A percentile compares a stretch with the other conserved stretches of the same genome.
Conservation (phyloP, 495 filamentous ascomycete genomes). For the Neurospora sublineolata region DNA sequence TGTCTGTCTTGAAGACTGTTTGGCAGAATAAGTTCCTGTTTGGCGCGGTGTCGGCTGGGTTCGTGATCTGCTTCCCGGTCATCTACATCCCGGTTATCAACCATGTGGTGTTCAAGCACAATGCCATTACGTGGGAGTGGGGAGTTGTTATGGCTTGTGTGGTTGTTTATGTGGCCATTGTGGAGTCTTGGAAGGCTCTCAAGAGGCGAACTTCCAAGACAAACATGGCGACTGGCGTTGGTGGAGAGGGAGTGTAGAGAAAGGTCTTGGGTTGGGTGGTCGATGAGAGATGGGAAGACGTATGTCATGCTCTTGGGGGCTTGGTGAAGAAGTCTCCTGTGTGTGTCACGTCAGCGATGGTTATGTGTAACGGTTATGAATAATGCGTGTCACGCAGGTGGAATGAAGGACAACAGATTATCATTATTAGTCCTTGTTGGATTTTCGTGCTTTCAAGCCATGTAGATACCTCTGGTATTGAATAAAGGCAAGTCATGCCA, state of each 20-base stretch:
- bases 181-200: conserved; percentile 55
- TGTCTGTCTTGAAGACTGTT: conserved; percentile 49
- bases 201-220: conserved; percentile 33
- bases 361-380: not conserved
- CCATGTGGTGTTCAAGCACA: conserved; percentile 59
- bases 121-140: conserved; percentile 65
- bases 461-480: not conserved
- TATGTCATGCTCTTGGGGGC: not conserved
- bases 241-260: not conserved
- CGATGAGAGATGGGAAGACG: not conserved
- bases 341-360: not conserved
- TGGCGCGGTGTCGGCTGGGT: conserved; percentile 58
- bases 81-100: conserved; percentile 65
- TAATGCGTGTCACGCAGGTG: not conserved
- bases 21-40: conserved; percentile 65
- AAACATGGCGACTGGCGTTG: not conserved
- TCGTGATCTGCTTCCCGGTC: conserved; percentile 55
- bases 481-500: not conserved
- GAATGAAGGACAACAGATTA: not conserved
- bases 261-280: not conserved
- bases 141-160: conserved; percentile 45
- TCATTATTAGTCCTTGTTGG: not conserved
- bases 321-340: not conserved
- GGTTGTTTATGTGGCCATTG: conserved; percentile 45
- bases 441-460: not conserved